Evolutionary conservation across 1,284 basidiomycete species (phyloP).

Genomic region (Neotropicomus parvogracilis): DNA sequence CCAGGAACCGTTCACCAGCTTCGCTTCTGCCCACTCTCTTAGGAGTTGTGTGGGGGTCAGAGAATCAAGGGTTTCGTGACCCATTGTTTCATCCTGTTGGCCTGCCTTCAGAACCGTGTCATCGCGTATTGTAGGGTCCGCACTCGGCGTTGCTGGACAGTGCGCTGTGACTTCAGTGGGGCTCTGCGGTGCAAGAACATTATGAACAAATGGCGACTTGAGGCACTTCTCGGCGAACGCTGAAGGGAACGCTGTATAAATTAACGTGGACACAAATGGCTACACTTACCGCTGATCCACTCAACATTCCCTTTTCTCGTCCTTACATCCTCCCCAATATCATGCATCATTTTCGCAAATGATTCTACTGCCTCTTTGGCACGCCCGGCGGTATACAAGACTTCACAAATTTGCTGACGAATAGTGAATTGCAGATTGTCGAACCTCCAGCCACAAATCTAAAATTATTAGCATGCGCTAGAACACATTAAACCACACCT

Average conservation of each 20-base stretch:
- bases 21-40: background rate
- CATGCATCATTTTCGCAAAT: background rate
- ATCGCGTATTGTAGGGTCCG: too few relatives aligned
- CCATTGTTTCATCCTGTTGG: too few relatives aligned
- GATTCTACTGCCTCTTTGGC: background rate
- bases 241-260: too few relatives aligned
- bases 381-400: background rate
- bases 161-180: too few relatives aligned
- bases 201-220: too few relatives aligned
- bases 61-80: background rate
- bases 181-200: too few relatives aligned
- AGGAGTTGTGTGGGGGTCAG: background rate
- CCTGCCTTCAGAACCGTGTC: too few relatives aligned
- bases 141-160: too few relatives aligned
- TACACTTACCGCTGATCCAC: background rate
- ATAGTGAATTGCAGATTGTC: background rate
- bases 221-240: too few relatives aligned
- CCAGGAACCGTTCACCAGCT: background rate
- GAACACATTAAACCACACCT: background rate
- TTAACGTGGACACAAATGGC: too few relatives aligned
- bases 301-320: background rate
- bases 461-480: too few relatives aligned
- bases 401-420: background rate
- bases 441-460: background rate
- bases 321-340: background rate